Evolutionary conservation across 768 basidiomycete genomes (phyloP), one percentile per base, ranked within the genome.

Genomic region (Tylopilus balloui): DNA sequence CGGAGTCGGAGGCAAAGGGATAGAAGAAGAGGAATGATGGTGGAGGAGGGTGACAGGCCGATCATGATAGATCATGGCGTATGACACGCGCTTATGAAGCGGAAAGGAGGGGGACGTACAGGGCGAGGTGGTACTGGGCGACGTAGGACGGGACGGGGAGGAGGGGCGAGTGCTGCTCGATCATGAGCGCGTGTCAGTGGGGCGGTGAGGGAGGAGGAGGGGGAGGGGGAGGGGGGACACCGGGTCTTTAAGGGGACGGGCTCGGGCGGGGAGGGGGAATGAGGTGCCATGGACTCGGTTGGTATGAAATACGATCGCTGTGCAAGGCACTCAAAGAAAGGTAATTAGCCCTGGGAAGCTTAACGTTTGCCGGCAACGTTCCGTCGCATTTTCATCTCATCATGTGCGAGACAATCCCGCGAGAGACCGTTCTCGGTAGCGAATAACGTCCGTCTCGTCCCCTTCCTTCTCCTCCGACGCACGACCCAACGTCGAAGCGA

Each of bases 121-220:
- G 74, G 10, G 79, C 70, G 67, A 77, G 78, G 50, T 83, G 78
- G 49, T 83, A 75, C 63, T 83, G 81, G 34, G 78, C 76, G 50
- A 83, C 73, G 78, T 81, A 84, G 53, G 71, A 69, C 59, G 77
- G 78, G 67, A 78, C 72, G 65, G 71, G 67, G 57, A 67, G 66
- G 55, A 60, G 58, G 24, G 67, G 59, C 14, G 70, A 55, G 35
- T 69, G 69, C 61, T 78, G 75, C 68, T 80, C 78, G 68, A 84
- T 82, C 84, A 86, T 86, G 60, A 54, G 64, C 49, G 52, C 32
- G 45, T 32, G 34, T 10, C n/a, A n/a, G 32, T 37, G 38, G 34
- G 35, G 14, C 4, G 1, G 23, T n/a, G 14, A n/a, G 15, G 47
- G 48, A 7, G 39, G 38, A 15, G 47, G 47, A 6, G 37, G 40